Conservation (phyloP, 2,329 filamentous ascomycete genomes). For the Penicillium sp. region DNA sequence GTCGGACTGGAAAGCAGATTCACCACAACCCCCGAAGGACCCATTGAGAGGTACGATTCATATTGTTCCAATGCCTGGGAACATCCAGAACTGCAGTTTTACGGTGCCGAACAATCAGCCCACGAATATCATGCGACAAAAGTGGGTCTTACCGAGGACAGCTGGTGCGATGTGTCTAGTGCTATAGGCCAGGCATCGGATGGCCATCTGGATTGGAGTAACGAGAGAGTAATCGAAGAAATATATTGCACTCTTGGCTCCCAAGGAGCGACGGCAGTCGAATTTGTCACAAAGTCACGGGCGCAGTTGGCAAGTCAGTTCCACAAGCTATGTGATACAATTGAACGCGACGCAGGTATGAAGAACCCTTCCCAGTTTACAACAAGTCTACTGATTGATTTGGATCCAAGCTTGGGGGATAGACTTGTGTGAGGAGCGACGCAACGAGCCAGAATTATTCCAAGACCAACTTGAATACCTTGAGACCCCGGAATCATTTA, state of each 20-base stretch:
- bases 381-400: not conserved
- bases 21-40: not conserved
- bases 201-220: not conserved
- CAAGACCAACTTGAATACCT: not conserved
- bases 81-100: not conserved
- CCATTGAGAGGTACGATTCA: too few species aligned
- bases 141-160: not conserved
- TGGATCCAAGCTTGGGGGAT: not conserved
- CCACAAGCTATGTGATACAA: not conserved
- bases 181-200: not conserved
- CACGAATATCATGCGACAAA: not conserved
- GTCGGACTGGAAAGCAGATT: not conserved
- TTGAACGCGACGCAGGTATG: not conserved
- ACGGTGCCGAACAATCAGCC: not conserved
- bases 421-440: not conserved
- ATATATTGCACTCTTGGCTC: not conserved
- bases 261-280: not conserved
- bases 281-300: not conserved
- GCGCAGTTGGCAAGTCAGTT: not conserved
- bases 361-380: not conserved
- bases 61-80: not conserved
- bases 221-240: not conserved
- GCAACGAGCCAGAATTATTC: not conserved
- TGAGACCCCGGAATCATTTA: not conserved
- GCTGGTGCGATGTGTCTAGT: not conserved